Base-by-base conservation (phyloP, 495 filamentous ascomycete genomes). In the Xylaria grammica region DNA sequence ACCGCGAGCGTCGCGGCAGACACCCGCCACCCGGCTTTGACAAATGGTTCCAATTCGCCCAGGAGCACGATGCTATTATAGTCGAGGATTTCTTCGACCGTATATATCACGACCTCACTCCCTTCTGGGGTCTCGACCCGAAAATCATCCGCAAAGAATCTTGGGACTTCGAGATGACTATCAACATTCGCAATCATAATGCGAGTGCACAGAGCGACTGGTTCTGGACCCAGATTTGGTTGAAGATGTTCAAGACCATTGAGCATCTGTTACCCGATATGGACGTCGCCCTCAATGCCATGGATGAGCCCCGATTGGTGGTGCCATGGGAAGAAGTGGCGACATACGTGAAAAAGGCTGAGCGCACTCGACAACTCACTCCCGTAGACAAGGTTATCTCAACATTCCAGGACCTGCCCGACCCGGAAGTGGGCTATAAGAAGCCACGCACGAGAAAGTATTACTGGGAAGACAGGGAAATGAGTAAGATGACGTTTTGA, bases 1-100 rank as follows among this genome's bases (percentile, higher is more conserved):
- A 92, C 73, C 78, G 88, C 27, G 71, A 80, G 45, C 81, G 79
- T 19, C 81, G 89, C 58, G 90, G 90, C 20, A 79, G 90, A 6
- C 89, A 91, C 66, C 90, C 90, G 2, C 90, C 90, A 11, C 90
- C 90, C 9, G 89, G 87, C 4, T 92, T 91, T 68, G 84, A 88
- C 56, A 75, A 75, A 42, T 93, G 90, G 90, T 90, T 86, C 69
- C 73, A 80, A 38, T 91, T 87, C 60, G 90, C 90, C 10, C 77
- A 81, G 61, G 79, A 87, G 52, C 77, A 81, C 11, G 77, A 85
- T 11, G 85, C 84, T 19, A 71, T 89, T 46, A 82, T 90, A 19
- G 82, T 92, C 38, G 90, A 92, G 64, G 89, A 91, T 65, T 86
- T 86, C 63, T 91, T 87, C 69, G 87, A 91, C 66, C 90, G 90